These are phyloP conservation scores for Xylaria sp. DNA, from an alignment of 2,329 filamentous ascomycete species.

Conservation along the genomic window DNA sequence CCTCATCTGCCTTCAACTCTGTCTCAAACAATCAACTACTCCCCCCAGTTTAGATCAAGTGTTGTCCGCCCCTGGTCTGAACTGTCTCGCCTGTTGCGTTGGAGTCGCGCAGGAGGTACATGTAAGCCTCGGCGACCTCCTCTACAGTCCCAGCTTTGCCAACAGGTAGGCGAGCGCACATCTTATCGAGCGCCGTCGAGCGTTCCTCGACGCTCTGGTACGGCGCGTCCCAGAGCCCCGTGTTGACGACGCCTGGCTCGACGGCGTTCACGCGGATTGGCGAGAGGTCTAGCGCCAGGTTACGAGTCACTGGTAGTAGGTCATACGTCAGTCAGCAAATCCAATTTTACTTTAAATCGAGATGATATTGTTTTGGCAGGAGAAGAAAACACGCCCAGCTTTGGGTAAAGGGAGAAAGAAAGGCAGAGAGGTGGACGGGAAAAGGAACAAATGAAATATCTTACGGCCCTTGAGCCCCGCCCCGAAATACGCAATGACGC, in stretches of 20 bases:
- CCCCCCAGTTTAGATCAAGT: conserved; percentile 29
- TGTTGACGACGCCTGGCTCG: conserved; percentile 46
- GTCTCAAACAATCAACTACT: neutral
- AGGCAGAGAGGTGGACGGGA: neutral
- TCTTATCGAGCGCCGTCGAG: conserved; percentile 20
- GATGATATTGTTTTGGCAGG: neutral
- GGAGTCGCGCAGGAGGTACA: conserved; percentile 47
- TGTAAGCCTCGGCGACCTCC: conserved; percentile 48
- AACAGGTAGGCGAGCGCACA: conserved; percentile 35
- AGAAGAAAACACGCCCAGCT: neutral
- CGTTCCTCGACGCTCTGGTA: conserved; percentile 35
- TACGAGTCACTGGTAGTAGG: conserved; percentile 40
- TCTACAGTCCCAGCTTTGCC: conserved; percentile 39
- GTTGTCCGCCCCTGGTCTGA: conserved; percentile 44
- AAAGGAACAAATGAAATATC: neutral
- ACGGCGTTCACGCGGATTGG: conserved; percentile 49
- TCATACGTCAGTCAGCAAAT: neutral
- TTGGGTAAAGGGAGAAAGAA: neutral
- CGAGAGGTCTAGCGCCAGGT: conserved; percentile 47
- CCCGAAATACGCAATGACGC: conserved; percentile 41
- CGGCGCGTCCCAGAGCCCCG: conserved; percentile 45
- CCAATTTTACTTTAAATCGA: neutral
- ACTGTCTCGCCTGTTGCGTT: conserved; percentile 49
- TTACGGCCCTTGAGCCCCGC: conserved; percentile 42
- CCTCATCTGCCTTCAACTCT: neutral